Conservation (phyloP, 106 monocot species). For the Apostasia shenzhenica region DNA sequence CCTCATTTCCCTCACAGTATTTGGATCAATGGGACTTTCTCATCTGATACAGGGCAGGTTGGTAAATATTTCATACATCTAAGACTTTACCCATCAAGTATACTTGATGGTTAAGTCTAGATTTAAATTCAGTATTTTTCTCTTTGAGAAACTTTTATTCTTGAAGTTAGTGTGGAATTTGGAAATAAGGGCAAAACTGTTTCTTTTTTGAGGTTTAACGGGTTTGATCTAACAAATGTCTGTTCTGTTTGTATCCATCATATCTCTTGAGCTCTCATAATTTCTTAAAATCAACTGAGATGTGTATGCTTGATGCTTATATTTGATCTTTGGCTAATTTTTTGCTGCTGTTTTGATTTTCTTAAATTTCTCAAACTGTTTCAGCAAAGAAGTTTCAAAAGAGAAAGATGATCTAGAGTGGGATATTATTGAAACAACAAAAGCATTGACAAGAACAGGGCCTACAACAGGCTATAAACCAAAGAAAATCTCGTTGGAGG, state of each 20-base stretch:
- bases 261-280: too few species aligned
- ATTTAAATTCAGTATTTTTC: not conserved
- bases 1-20: constrained; percentile 69
- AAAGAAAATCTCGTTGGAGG: constrained; percentile 78
- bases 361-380: not conserved
- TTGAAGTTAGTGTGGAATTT: too few species aligned
- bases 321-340: not conserved
- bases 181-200: not conserved
- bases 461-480: constrained; percentile 67
- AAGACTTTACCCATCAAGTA: not conserved
- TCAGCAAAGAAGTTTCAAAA: constrained; percentile 80
- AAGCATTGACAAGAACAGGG: constrained; percentile 71
- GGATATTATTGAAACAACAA: constrained; percentile 74
- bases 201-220: not conserved
- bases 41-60: constrained; percentile 87
- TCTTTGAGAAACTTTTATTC: not conserved
- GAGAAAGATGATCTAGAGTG: constrained; percentile 94
- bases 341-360: not conserved
- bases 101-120: not conserved
- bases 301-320: not conserved
- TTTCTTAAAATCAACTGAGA: too few species aligned
- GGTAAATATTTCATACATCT: constrained; percentile 7
- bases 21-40: constrained; percentile 82
- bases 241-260: too few species aligned
- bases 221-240: not conserved